These are phyloP conservation scores for Calycina herbarum DNA, from an alignment of 2,329 filamentous ascomycete genomes.

Conservation along the genomic window DNA sequence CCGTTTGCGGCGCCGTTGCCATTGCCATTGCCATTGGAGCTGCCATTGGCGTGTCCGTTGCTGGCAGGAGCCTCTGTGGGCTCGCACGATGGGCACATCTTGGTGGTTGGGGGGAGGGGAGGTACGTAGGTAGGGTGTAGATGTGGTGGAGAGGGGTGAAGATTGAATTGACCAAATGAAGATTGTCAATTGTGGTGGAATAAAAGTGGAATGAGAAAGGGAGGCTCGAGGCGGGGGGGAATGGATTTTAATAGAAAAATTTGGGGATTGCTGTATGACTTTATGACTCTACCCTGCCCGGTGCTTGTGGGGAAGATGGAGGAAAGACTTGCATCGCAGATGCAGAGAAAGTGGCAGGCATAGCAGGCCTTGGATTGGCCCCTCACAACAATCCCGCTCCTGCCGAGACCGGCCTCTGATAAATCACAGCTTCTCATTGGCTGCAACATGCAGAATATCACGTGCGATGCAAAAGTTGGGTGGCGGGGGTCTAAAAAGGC, in stretches of 20 bases:
- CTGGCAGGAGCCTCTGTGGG: slow-evolving; percentile 32
- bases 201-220: not conserved
- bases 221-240: not conserved
- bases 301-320: slow-evolving; percentile 9
- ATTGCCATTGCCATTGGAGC: slow-evolving; percentile 43
- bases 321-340: not conserved
- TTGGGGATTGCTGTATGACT: not conserved
- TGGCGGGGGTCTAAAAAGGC: too few species aligned
- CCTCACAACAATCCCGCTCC: too few species aligned
- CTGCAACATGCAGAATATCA: too few species aligned
- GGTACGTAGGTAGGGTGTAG: not conserved
- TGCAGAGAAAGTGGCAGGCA: not conserved
- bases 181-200: not conserved
- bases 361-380: too few species aligned
- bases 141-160: not conserved
- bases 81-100: slow-evolving; percentile 49
- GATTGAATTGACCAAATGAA: not conserved
- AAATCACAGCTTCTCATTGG: too few species aligned
- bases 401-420: too few species aligned
- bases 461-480: too few species aligned
- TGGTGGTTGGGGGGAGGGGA: not conserved
- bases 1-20: slow-evolving; percentile 38
- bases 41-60: slow-evolving; percentile 44
- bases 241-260: slow-evolving; percentile 2
- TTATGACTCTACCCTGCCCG: slow-evolving; percentile 10